Base-by-base conservation (phyloP, 2,329 filamentous ascomycete genomes). In the Phaeosphaeriaceae sp. region DNA sequence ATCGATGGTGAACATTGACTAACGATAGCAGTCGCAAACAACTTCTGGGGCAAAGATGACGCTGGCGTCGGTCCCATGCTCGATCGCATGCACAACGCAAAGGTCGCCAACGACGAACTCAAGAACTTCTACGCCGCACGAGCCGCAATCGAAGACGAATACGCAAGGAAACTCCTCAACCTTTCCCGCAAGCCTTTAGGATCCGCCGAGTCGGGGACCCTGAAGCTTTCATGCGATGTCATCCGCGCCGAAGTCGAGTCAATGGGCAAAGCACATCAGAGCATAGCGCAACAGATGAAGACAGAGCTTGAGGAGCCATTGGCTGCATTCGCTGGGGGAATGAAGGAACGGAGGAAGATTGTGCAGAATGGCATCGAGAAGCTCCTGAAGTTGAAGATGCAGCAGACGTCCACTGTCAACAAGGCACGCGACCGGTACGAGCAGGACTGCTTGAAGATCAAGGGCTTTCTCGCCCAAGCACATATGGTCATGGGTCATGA, bases 401-500 rank as follows among this genome's bases (percentile, higher is more conserved):
- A 97, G 76, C 96, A 99, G 78, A 97, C 94, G 0, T 86, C 91
- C 56, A 81, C 87, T 19, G 94, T 98, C 51, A 98, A 97, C 81
- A 99, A 99, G 91, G 91, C 94, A 17, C 88, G 95, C 66, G 95
- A 99, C 79, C 90, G 91, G 51, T 99, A 96, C 76, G 95, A 99
- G 79, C 94, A 99, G 78, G 96, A 99, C 70, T 98, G 94, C 75
- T 84, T 99, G 47, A 95, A 97, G 77, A 98, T 99, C 78, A 99
- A 99, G 80, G 95, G 95, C 42, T 99, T 99, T 74, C 87, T 99
- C 4, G 95, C 96, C 3, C 95, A 99, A 79, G 95, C 95, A 10
- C 96, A 99, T 77, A 99, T 99, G 95, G 95, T 99, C 58, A 99
- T 99, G 95, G 95, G 95, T 15, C 95, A 99, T 71, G 95, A 99